Percentiles rank a stretch among this genome's conserved stretches.
These are phyloP conservation scores for Mrakia frigida DNA, from an alignment of 768 basidiomycete genomes.

Conservation along the genomic window DNA sequence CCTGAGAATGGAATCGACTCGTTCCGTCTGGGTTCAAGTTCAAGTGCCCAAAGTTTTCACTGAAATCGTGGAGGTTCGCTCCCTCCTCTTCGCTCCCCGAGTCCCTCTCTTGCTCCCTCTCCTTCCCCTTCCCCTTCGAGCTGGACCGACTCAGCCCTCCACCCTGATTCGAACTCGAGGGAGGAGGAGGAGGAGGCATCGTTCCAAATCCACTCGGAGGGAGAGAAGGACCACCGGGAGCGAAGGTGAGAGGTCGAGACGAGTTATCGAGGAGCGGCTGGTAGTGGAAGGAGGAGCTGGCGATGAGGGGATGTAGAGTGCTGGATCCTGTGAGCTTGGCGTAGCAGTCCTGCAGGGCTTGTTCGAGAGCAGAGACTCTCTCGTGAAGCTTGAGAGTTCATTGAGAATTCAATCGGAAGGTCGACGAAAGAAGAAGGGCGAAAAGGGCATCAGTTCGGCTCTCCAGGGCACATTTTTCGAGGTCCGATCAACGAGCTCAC, in stretches of 20 bases:
- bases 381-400: constrained; percentile 16
- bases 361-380: constrained; percentile 22
- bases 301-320: constrained; percentile 20
- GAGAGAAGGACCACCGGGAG: not conserved
- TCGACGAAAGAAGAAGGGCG: not conserved
- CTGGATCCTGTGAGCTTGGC: not conserved
- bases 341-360: constrained; percentile 14
- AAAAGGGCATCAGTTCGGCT: not conserved
- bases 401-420: too few species aligned
- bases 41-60: not conserved
- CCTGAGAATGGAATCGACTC: not conserved
- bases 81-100: not conserved
- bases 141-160: not conserved
- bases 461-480: not conserved
- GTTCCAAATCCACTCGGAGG: not conserved
- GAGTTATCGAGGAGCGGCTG: constrained; percentile 21
- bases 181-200: not conserved
- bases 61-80: not conserved
- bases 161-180: not conserved
- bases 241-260: not conserved
- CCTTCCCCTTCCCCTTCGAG: not conserved
- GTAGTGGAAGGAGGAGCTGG: constrained; percentile 21
- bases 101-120: not conserved
- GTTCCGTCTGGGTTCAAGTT: not conserved
- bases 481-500: not conserved